Base-by-base conservation (phyloP, 768 basidiomycete species). In the Albatrellus ellisii region DNA sequence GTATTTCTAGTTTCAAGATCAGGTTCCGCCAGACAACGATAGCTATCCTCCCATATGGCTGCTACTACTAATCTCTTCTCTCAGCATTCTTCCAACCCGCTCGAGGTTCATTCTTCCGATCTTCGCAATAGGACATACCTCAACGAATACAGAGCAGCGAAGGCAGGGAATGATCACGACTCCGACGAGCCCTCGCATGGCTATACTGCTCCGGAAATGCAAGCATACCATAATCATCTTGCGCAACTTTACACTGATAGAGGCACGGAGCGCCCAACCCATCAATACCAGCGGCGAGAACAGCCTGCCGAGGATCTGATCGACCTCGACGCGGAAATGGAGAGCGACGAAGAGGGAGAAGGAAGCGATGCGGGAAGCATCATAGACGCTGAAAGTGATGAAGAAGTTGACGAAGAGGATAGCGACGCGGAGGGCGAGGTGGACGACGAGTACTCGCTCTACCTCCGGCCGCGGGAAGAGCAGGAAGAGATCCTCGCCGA, bases 401-500 rank as follows among this genome's bases (percentile, higher is more conserved):
- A 57, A 3, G 55, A 51, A n/a, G 60, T 63, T 6, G 66, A 61
- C 7, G 54, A 53, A 6, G 57, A 57, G 21, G 55, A 51, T 15
- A 60, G 63, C 6, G 66, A 61, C 7, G 54, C 54, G 6, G 57
- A 57, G 21, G 54, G 48, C 4, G 68, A 71, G n/a, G 64, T 63
- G 35, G 73, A 79, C 41, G 84, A 88, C 51, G 77, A 77, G 51
- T 60, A 61, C 46, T 72, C 77, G 7, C 63, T 88, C 26, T 55
- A 60, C 34, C 62, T 69, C 40, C 80, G 77, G 54, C 58, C 74
- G 14, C 57, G 56, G 11, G 74, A 83, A 32, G 91, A 95, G 50
- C 78, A 72, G 45, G 63, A 66, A 2, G 83, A 83, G 49, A 85
- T 97, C 40, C 62, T 70, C 34, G 62, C 67, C 29, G 94, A 99